phyloP scores from a whole-genome alignment of 2,329 filamentous ascomycete species.

The Stachybotrys elegans region DNA sequence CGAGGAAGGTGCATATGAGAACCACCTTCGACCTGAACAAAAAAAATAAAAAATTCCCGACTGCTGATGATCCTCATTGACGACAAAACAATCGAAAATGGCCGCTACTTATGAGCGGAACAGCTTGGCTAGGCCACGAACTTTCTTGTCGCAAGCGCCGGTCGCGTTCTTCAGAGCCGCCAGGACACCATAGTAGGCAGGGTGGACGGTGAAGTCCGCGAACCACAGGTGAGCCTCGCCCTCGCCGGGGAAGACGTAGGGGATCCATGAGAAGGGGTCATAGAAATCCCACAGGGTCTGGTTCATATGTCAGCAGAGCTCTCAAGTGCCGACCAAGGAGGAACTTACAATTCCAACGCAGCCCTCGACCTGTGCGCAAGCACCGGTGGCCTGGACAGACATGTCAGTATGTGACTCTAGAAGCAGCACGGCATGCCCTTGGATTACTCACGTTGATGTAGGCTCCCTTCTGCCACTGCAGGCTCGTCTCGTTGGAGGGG shows the following conservation, averaged over 20 bases:
- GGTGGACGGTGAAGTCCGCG: constrained; percentile 34
- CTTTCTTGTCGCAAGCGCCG: constrained; percentile 6
- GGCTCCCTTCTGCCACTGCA: constrained; percentile 22
- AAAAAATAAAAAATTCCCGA: too few relatives aligned
- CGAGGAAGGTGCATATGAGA: too few relatives aligned
- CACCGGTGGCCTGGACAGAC: constrained; percentile 13
- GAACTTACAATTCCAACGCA: constrained; percentile 27
- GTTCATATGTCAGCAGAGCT: too few relatives aligned
- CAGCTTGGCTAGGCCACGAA: not conserved
- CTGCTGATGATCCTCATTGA: too few relatives aligned
- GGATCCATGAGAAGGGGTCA: constrained; percentile 35
- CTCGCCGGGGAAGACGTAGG: constrained; percentile 31
- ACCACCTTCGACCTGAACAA: too few relatives aligned
- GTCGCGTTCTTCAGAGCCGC: constrained; percentile 28
- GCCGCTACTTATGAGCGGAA: not conserved
- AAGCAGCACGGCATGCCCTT: too few relatives aligned
- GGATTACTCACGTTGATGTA: constrained; percentile 19
- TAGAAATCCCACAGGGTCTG: constrained; percentile 32
- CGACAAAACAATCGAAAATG: too few relatives aligned
- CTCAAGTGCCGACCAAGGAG: too few relatives aligned
- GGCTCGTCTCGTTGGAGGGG: constrained; percentile 20
- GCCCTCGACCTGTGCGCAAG: constrained; percentile 21
- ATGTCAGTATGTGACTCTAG: not conserved
- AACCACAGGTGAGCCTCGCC: constrained; percentile 38
- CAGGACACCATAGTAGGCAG: constrained; percentile 33